Evolutionary conservation across 163 green algal genomes (phyloP).

Genomic region (Scenedesmus sp.): DNA sequence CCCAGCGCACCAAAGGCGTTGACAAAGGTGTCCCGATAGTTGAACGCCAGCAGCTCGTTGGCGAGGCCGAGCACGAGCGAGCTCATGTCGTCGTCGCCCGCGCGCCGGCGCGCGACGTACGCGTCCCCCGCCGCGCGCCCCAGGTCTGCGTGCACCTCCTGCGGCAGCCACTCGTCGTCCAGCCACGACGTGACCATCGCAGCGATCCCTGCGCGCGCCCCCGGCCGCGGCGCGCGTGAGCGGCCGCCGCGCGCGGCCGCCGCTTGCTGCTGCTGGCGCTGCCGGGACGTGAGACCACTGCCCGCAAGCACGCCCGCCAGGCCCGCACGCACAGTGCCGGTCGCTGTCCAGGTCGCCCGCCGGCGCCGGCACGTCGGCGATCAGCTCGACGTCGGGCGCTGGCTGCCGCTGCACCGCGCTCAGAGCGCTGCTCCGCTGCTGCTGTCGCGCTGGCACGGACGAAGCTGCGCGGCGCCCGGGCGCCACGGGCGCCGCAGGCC

Average conservation of each 20-base stretch:
- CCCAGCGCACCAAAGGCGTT: slow-evolving; percentile 23
- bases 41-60: slow-evolving; percentile 55
- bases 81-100: slow-evolving; percentile 54
- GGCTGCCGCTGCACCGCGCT: not conserved
- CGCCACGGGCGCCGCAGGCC: too few relatives aligned
- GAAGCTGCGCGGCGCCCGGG: too few relatives aligned
- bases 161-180: slow-evolving; percentile 73
- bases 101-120: slow-evolving; percentile 47
- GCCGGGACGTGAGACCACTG: not conserved
- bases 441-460: too few relatives aligned
- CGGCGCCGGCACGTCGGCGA: slow-evolving; percentile 15
- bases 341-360: slow-evolving; percentile 25
- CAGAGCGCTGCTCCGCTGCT: too few relatives aligned
- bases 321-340: slow-evolving; percentile 6
- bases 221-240: too few relatives aligned
- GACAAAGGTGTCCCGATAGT: slow-evolving; percentile 66
- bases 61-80: slow-evolving; percentile 58
- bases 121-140: slow-evolving; percentile 56
- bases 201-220: slow-evolving; percentile 40
- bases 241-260: not conserved
- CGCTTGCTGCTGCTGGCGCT: not conserved
- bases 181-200: slow-evolving; percentile 57
- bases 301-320: not conserved
- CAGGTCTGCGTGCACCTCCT: slow-evolving; percentile 62
- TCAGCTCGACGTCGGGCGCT: slow-evolving; percentile 23